phyloP scores from a whole-genome alignment of 352 stramenopile genomes.

The Phytopythium ostracodes region DNA sequence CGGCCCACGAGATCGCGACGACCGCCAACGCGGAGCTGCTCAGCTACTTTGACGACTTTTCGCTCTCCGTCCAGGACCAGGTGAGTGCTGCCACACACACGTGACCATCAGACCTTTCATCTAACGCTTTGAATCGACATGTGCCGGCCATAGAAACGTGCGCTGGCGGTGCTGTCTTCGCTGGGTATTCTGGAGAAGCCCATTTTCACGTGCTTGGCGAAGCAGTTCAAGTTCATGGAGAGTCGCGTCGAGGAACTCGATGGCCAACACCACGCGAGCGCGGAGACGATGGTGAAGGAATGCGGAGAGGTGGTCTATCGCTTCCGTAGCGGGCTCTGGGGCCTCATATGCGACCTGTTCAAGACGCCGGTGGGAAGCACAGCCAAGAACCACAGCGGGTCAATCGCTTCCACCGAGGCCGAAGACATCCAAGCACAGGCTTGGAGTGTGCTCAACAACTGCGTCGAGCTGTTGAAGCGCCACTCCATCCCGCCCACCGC shows the following conservation, averaged over 20 bases:
- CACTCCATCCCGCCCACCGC: constrained; percentile 38
- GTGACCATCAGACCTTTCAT: too few species aligned
- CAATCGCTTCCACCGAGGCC: constrained; percentile 58
- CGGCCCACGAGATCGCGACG: constrained; percentile 56
- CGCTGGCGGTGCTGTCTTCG: constrained; percentile 50
- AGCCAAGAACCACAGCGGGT: constrained; percentile 12
- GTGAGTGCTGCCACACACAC: constrained; percentile 13
- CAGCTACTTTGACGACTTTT: constrained; percentile 55
- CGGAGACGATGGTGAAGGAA: constrained; percentile 43
- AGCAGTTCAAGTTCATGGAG: constrained; percentile 67
- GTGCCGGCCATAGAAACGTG: constrained; percentile 32
- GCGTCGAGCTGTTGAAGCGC: constrained; percentile 42
- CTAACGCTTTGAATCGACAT: constrained; percentile 3
- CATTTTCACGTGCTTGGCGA: constrained; percentile 55
- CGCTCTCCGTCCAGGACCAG: constrained; percentile 54
- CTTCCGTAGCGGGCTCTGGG: constrained; percentile 67
- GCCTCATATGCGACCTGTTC: constrained; percentile 74
- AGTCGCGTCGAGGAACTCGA: constrained; percentile 35
- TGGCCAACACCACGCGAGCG: constrained; percentile 10
- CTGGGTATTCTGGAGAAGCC: constrained; percentile 64
- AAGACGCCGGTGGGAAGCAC: constrained; percentile 31
- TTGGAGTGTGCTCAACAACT: constrained; percentile 49
- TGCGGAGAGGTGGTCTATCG: constrained; percentile 49
- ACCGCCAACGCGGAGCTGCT: constrained; percentile 60
- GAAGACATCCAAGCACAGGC: constrained; percentile 62